Evolutionary conservation across 1,139 yeast genomes (phyloP), one percentile per base, ranked within the genome.

Genomic region (Pichia inconspicua): DNA sequence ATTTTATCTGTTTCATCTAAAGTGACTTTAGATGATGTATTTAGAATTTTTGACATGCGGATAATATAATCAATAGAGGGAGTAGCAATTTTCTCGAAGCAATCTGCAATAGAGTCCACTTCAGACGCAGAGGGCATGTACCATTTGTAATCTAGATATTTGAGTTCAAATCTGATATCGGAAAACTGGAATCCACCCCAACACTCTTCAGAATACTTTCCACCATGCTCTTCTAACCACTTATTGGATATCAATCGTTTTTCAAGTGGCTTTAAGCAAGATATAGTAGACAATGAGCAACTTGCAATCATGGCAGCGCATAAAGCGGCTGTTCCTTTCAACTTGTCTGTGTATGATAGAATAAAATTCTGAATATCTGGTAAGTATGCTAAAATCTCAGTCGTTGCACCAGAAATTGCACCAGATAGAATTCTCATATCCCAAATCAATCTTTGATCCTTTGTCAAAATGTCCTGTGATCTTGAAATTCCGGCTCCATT

Each of bases 401-500:
- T 65, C 8, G 83, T 82, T 1, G 94, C 83, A 54, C 84, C 85
- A 15, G 89, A 82, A 41, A 85, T 64, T 42, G 84, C 72, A 63
- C 88, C 90, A 60, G 83, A 81, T 44, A 90, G 66, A 3, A 89
- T 77, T 2, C 82, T 74, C 43, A 88, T 65, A 60, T 84, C 78
- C 81, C 96, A 81, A 40, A 80, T 79, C 15, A 92, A 68, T 12
- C 83, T 78, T 42, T 84, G 83, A 64, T 92, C 98, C 45, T 90
- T 73, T 14, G 88, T 88, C 25, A 82, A 72, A 32, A 85, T 72
- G 4, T 77, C 72, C 1, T 85, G 83, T 14, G 67, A 61, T 60
- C 96, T 75, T 0, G 82, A 70, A 1, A 78, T 69, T 1, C 97
- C 97, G 0, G 97, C 97, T 10, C 82, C 86, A 55, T 90, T 86